These are phyloP conservation scores for Colletotrichum filicis DNA, from an alignment of 2,329 filamentous ascomycete genomes.

Conservation along the genomic window DNA sequence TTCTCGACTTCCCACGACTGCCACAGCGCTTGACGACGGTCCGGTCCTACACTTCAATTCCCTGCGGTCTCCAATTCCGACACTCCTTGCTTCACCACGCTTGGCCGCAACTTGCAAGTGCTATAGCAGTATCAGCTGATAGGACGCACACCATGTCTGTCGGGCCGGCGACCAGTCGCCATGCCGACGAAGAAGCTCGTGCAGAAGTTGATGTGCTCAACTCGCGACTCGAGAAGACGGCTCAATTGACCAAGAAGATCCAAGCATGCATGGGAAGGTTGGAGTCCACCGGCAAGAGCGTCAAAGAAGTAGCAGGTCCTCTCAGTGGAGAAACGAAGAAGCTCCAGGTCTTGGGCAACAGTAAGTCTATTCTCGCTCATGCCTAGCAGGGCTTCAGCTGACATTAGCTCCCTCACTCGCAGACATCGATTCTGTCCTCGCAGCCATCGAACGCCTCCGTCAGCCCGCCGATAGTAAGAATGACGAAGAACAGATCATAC, in stretches of 20 bases:
- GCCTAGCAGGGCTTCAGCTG: slow-evolving; percentile 30
- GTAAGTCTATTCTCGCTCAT: slow-evolving; percentile 54
- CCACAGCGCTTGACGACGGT: not conserved
- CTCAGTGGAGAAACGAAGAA: slow-evolving; percentile 93
- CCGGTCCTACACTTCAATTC: not conserved
- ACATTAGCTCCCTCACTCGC: slow-evolving; percentile 24
- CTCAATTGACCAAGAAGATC: slow-evolving; percentile 94
- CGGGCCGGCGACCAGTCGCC: slow-evolving; percentile 56
- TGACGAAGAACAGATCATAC: slow-evolving; percentile 91
- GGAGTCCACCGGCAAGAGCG: slow-evolving; percentile 88
- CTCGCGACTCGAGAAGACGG: slow-evolving; percentile 87
- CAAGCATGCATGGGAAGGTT: slow-evolving; percentile 86
- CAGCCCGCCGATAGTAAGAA: slow-evolving; percentile 94
- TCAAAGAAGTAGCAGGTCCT: slow-evolving; percentile 91
- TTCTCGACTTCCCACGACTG: not conserved
- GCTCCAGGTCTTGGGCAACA: slow-evolving; percentile 87
- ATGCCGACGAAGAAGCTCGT: slow-evolving; percentile 74
- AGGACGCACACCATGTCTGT: slow-evolving; percentile 59
- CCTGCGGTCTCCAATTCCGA: not conserved
- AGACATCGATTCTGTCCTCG: slow-evolving; percentile 88
- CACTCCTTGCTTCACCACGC: not conserved
- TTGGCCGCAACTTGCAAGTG: not conserved
- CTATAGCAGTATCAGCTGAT: not conserved
- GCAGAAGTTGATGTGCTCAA: slow-evolving; percentile 78
- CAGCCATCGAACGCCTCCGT: slow-evolving; percentile 87